Conservation (phyloP, 2,329 filamentous ascomycete genomes). For the Purpureocillium takamizusanense region DNA sequence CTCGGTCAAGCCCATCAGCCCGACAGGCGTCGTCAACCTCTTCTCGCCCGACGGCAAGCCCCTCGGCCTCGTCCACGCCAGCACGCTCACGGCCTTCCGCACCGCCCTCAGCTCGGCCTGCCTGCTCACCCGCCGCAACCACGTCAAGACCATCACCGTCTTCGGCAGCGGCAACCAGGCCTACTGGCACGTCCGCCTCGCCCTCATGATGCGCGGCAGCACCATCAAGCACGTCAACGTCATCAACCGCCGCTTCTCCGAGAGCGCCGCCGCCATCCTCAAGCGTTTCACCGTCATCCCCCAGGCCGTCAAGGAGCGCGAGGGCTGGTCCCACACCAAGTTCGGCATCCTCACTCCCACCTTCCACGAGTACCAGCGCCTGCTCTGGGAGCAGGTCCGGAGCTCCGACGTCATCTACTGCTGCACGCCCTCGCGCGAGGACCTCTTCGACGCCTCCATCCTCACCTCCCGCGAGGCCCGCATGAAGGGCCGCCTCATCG, state of each 20-base stretch:
- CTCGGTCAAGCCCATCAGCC: conserved; percentile 27
- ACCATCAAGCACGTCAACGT: conserved; percentile 76
- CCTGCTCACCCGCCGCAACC: conserved; percentile 54
- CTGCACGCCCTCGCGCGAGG: conserved; percentile 67
- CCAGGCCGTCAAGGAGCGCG: conserved; percentile 34
- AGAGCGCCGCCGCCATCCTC: conserved; percentile 43
- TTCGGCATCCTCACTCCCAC: conserved; percentile 61
- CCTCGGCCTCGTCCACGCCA: conserved; percentile 61
- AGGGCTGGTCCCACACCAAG: conserved; percentile 57
- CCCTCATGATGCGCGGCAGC: conserved; percentile 60
- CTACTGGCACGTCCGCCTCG: conserved; percentile 87
- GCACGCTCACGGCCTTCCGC: conserved; percentile 69
- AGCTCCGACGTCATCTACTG: conserved; percentile 78
- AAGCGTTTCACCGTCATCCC: conserved; percentile 37
- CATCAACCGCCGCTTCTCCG: conserved; percentile 64
- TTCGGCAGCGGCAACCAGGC: conserved; percentile 88
- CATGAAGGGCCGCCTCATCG: conserved; percentile 61
- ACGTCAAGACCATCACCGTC: conserved; percentile 67
- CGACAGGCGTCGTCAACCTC: conserved; percentile 61
- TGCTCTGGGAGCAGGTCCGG: conserved; percentile 62
- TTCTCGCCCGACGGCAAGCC: conserved; percentile 54
- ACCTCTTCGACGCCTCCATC: conserved; percentile 65
- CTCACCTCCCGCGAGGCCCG: conserved; percentile 64
- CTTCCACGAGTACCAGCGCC: conserved; percentile 57
- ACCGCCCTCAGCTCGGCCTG: conserved; percentile 66